Evolutionary conservation across 345 rosid species (phyloP).

Genomic region (Hibiscus trionum): DNA sequence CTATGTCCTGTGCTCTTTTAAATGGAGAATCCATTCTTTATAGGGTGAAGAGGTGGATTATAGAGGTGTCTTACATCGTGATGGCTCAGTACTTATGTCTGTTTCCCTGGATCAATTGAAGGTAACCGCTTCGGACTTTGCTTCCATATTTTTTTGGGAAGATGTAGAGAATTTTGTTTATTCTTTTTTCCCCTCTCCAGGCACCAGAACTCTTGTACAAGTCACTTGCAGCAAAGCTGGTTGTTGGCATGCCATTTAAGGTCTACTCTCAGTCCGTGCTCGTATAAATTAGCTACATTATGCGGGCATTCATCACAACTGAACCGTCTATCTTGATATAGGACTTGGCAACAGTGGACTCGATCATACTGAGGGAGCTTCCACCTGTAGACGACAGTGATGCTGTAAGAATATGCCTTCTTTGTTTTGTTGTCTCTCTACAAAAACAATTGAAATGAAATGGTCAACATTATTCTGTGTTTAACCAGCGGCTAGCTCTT

Average conservation of each 20-base stretch:
- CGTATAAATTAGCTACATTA: slow-evolving; percentile 9
- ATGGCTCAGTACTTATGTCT: slow-evolving; percentile 92
- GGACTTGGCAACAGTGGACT: slow-evolving; percentile 95
- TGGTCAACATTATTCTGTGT: too few relatives aligned
- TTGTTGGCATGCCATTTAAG: slow-evolving; percentile 97
- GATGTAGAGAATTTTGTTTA: neutral
- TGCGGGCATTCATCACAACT: slow-evolving; percentile 10
- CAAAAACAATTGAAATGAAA: too few relatives aligned
- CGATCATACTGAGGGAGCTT: slow-evolving; percentile 60
- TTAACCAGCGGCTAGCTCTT: slow-evolving; percentile 73
- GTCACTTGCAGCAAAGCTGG: slow-evolving; percentile 86
- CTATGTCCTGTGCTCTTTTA: neutral
- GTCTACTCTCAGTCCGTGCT: slow-evolving; percentile 25
- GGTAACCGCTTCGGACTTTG: neutral
- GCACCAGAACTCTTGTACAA: slow-evolving; percentile 79
- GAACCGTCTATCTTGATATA: slow-evolving; percentile 18
- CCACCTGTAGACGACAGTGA: slow-evolving; percentile 75
- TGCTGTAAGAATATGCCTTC: slow-evolving; percentile 49
- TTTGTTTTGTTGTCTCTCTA: too few relatives aligned
- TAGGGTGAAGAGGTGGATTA: slow-evolving; percentile 96
- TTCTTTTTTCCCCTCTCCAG: slow-evolving; percentile 22
- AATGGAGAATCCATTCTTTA: slow-evolving; percentile 9
- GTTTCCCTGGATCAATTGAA: slow-evolving; percentile 76
- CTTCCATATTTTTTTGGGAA: too few relatives aligned
- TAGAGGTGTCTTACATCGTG: slow-evolving; percentile 92